Percentiles rank a stretch among this genome's conserved stretches.
phyloP scores from a whole-genome alignment of 192 early-diverging fungal genomes.

The Linnemannia schmuckeri region DNA sequence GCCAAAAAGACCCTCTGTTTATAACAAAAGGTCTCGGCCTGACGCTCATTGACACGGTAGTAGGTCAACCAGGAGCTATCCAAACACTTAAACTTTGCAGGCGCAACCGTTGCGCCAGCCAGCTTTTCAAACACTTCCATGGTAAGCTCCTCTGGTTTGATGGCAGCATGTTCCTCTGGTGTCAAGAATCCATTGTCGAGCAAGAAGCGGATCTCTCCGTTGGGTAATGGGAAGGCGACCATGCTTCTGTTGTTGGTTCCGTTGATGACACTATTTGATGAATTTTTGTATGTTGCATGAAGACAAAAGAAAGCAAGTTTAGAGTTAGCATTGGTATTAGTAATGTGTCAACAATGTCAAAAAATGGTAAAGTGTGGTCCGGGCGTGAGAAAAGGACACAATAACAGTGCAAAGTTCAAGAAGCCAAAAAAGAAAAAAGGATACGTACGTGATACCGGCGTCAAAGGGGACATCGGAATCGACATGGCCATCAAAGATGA shows the following conservation, averaged over 20 bases:
- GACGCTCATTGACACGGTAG: conserved; percentile 48
- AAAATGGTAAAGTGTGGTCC: background rate
- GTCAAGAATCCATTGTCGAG: conserved; percentile 43
- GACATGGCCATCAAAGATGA: conserved; percentile 45
- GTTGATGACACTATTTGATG: conserved; percentile 18
- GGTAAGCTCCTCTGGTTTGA: conserved; percentile 21
- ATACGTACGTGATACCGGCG: conserved; percentile 27
- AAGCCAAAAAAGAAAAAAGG: background rate
- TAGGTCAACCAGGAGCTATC: conserved; percentile 36
- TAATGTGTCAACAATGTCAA: background rate
- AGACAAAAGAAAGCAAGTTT: background rate
- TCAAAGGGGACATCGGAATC: conserved; percentile 33
- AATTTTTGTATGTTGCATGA: background rate
- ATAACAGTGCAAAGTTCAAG: background rate
- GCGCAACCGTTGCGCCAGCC: conserved; percentile 11
- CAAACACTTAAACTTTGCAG: conserved; percentile 29
- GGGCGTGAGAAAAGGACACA: background rate
- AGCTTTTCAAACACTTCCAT: conserved; percentile 20
- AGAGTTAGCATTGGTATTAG: background rate
- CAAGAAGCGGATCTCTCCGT: conserved; percentile 29
- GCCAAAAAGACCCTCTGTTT: conserved; percentile 58
- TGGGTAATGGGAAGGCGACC: conserved; percentile 26
- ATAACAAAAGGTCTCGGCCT: conserved; percentile 37
- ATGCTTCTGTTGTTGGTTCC: conserved; percentile 34
- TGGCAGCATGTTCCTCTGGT: conserved; percentile 36